Conservation (phyloP, 371 early-diverging fungal genomes). For the Actinomucor elegans region DNA sequence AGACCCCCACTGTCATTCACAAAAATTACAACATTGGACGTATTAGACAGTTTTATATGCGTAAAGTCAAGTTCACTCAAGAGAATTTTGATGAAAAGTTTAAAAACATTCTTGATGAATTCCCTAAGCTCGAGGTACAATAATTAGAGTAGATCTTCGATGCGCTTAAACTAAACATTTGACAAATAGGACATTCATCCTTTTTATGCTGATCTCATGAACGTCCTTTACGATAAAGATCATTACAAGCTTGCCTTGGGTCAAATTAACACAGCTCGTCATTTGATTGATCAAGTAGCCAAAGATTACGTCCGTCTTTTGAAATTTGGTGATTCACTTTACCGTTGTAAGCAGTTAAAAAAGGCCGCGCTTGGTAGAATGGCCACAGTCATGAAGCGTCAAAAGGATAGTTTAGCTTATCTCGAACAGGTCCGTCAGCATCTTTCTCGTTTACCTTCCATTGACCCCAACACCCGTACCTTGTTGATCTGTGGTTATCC, state of each 20-base stretch:
- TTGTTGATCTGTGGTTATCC: constrained; percentile 99
- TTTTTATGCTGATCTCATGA: constrained; percentile 99
- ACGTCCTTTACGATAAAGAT: constrained; percentile 99
- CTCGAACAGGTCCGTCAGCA: constrained; percentile 99
- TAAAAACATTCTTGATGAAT: constrained; percentile 91
- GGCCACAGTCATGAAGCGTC: constrained; percentile 99
- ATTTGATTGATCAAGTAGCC: constrained; percentile 93
- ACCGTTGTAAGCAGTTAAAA: constrained; percentile 99
- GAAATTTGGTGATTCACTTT: constrained; percentile 99
- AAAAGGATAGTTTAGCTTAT: constrained; percentile 97
- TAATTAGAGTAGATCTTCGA: too few species aligned
- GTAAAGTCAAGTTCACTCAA: constrained; percentile 99
- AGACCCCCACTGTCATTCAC: constrained; percentile 99
- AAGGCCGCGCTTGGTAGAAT: constrained; percentile 96
- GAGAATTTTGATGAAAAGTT: constrained; percentile 97
- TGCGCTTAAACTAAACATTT: constrained; percentile 1
- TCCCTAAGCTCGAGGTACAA: constrained; percentile 98
- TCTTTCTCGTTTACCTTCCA: constrained; percentile 95
- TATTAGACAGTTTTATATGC: constrained; percentile 99
- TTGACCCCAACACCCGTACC: constrained; percentile 99
- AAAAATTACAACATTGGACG: constrained; percentile 94
- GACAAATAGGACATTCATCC: constrained; percentile 95
- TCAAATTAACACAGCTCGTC: constrained; percentile 97
- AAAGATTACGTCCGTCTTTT: constrained; percentile 98
- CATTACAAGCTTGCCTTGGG: constrained; percentile 99